Conservation (phyloP, 805 yeast genomes). For the Pichia insulana region DNA sequence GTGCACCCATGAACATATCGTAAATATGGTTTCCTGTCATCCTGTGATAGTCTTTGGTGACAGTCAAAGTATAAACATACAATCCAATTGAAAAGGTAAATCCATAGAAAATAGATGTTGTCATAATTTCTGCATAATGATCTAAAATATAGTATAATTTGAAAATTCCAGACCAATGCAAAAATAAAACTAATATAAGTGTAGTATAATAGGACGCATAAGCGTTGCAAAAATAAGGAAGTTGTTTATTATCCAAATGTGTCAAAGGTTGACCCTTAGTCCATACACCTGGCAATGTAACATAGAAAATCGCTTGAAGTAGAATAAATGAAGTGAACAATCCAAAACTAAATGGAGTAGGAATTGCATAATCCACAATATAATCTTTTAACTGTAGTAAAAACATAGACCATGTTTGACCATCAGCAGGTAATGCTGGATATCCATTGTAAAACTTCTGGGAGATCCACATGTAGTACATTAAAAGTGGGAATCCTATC, state of each 20-base stretch:
- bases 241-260: constrained; percentile 69
- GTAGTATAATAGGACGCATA: constrained; percentile 73
- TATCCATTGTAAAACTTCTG: constrained; percentile 71
- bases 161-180: constrained; percentile 72
- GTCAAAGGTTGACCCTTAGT: constrained; percentile 89
- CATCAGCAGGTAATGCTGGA: constrained; percentile 58
- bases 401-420: constrained; percentile 47
- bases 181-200: constrained; percentile 42
- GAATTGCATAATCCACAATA: constrained; percentile 47
- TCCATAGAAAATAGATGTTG: constrained; percentile 80
- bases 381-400: constrained; percentile 34
- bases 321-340: constrained; percentile 64
- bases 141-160: constrained; percentile 69
- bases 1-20: constrained; percentile 96
- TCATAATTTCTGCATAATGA: constrained; percentile 84
- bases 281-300: constrained; percentile 87
- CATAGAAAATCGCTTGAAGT: constrained; percentile 66
- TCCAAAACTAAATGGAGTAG: constrained; percentile 53
- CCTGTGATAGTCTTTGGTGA: constrained; percentile 72
- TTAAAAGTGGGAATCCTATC: constrained; percentile 82
- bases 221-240: constrained; percentile 93
- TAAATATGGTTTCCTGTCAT: constrained; percentile 88
- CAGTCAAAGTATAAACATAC: constrained; percentile 56
- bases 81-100: constrained; percentile 56
- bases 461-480: constrained; percentile 96